These are phyloP conservation scores for Rhodomyrtus tomentosa DNA, from an alignment of 345 rosid species.

Conservation along the genomic window DNA sequence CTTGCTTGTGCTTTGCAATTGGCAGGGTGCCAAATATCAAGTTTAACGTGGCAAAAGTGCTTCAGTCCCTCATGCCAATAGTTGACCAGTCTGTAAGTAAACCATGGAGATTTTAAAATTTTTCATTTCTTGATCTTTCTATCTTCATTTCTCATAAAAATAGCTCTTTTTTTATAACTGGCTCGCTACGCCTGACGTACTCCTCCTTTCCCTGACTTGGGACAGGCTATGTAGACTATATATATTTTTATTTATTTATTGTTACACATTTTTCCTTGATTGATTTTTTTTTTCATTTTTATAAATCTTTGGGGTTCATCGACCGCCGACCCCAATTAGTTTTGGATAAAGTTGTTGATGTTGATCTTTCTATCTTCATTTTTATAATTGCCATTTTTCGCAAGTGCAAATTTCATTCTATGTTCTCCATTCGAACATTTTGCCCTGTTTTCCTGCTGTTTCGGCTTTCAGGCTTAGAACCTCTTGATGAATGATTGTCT, in stretches of 20 bases:
- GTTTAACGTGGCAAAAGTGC: slow-evolving; percentile 91
- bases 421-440: neutral
- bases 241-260: too few species aligned
- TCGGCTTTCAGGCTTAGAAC: neutral
- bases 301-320: too few species aligned
- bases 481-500: neutral
- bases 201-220: too few species aligned
- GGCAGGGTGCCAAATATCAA: slow-evolving; percentile 93
- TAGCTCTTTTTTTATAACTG: too few species aligned
- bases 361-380: neutral
- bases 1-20: neutral
- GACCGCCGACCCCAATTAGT: too few species aligned
- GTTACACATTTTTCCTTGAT: too few species aligned
- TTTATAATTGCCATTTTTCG: neutral
- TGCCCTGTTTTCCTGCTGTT: neutral
- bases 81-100: slow-evolving; percentile 72
- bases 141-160: too few species aligned
- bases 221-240: too few species aligned
- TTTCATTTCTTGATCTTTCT: neutral
- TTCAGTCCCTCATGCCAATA: slow-evolving; percentile 80
- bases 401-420: neutral
- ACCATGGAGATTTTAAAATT: neutral
- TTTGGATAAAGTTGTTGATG: too few species aligned
- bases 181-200: too few species aligned
- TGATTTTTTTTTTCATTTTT: too few species aligned